Base-by-base conservation (phyloP, 495 filamentous ascomycete species). In the Xylaria longipes region DNA sequence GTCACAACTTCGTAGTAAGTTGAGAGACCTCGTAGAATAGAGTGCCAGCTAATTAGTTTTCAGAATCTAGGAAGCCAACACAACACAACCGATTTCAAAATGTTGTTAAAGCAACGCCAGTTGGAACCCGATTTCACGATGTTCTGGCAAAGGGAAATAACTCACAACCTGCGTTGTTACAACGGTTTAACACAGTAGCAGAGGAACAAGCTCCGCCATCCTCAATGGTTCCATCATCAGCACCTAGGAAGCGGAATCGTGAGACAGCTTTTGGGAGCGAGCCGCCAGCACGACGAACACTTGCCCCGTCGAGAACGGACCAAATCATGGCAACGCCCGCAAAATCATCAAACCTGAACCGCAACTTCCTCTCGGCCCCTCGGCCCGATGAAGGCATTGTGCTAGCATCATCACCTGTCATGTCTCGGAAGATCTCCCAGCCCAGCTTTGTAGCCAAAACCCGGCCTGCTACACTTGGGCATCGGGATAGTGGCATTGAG, bases 101-200 rank as follows among this genome's bases (percentile, higher is more conserved):
- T 50, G 83, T 94, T 71, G 90, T 97, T 48, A 91, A 91, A 79
- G 93, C 93, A 27, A 97, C 93, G 0, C 93, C 93, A 14, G 91
- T 87, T 48, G 88, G 81, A 69, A 84, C 84, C 63, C 83, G 88
- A 2, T 85, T 80, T 72, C 86, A 78, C 71, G 82, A 89, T 61
- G 81, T 84, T 17, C 71, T 84, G 20, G 77, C 73, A 9, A 70
- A 71, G 56, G 62, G 52, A 6, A 39, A 27, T 7, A 56, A 50
- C 25, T 72, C 67, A 20, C 77, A 71, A 33, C 20, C 58, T 27
- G 70, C 17, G 72, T 58, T 12, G 35, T 20, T 57, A 7, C 70
- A 70, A 20, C 45, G 65, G 25, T 45, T 69, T 29, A 74, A 75
- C 7, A 68, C 75, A 15, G n/a, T 64, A 61, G 61, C 73, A 43